phyloP scores from a whole-genome alignment of 2,329 filamentous ascomycete genomes.

The Claviceps arundinis region DNA sequence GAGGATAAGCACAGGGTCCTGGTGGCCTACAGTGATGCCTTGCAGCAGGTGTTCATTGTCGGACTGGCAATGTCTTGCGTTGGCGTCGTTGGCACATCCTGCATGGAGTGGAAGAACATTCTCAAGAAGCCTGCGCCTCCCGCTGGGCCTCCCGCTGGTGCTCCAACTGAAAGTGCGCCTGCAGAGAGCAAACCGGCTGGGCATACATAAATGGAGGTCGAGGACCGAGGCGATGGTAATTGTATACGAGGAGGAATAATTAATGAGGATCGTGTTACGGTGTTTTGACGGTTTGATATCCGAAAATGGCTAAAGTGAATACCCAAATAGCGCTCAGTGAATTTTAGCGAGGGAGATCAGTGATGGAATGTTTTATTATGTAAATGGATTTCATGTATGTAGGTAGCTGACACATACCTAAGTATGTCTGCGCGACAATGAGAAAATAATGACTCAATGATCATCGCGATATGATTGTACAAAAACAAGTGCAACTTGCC shows the following conservation, averaged over 20 bases:
- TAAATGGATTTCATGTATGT: too few species aligned
- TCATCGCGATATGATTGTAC: too few species aligned
- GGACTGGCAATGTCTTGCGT: not conserved
- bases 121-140: not conserved
- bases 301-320: too few species aligned
- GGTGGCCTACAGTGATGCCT: not conserved
- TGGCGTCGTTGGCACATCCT: not conserved
- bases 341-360: too few species aligned
- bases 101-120: conserved; percentile 1
- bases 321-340: too few species aligned
- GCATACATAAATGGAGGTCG: not conserved
- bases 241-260: not conserved
- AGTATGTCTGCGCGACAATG: too few species aligned
- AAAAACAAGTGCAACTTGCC: too few species aligned
- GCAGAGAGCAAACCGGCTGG: not conserved
- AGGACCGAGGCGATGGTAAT: not conserved
- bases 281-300: too few species aligned
- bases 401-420: too few species aligned
- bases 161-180: not conserved
- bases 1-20: not conserved
- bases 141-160: not conserved
- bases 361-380: too few species aligned
- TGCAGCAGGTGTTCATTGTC: not conserved
- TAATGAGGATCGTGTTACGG: too few species aligned
- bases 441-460: too few species aligned